Evolutionary conservation across 2,329 filamentous ascomycete species (phyloP).

Genomic region (Aplosporella prunicola): DNA sequence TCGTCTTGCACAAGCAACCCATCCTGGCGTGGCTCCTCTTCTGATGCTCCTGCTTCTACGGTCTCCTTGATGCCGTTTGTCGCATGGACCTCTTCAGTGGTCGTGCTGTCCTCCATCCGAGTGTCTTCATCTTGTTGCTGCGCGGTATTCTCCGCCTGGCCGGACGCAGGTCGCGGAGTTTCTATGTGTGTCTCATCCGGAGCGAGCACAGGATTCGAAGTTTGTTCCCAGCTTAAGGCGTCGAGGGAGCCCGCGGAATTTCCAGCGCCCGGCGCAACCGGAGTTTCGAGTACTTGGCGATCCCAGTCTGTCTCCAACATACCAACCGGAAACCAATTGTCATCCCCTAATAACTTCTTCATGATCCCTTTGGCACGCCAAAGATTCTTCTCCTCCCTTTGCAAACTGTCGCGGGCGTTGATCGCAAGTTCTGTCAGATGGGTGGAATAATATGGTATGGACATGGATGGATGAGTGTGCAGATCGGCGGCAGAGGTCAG

Average conservation of each 20-base stretch:
- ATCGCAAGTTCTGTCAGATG: slow-evolving; percentile 61
- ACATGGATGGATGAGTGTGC: slow-evolving; percentile 63
- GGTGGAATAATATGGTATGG: slow-evolving; percentile 63
- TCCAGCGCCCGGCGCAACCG: neutral
- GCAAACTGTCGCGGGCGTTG: slow-evolving; percentile 61
- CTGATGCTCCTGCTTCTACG: neutral
- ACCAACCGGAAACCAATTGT: slow-evolving; percentile 52
- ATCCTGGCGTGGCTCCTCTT: neutral
- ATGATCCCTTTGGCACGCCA: slow-evolving; percentile 67
- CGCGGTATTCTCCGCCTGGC: neutral
- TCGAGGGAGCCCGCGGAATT: slow-evolving; percentile 5
- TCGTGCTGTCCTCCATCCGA: slow-evolving; percentile 5
- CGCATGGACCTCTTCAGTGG: neutral
- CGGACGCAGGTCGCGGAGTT: neutral
- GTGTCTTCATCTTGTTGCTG: neutral
- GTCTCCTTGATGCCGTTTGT: neutral
- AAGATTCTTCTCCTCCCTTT: slow-evolving; percentile 63
- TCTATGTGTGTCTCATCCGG: slow-evolving; percentile 1
- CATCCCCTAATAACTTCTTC: slow-evolving; percentile 65
- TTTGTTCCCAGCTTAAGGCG: slow-evolving; percentile 5
- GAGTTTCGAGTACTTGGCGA: slow-evolving; percentile 32
- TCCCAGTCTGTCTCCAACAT: slow-evolving; percentile 43
- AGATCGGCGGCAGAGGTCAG: slow-evolving; percentile 67
- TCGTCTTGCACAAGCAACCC: too few species aligned
- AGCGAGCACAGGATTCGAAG: too few species aligned